Evolutionary conservation across 768 basidiomycete species (phyloP), one percentile per base, ranked within the genome.

Genomic region (Mycena rebaudengoi): DNA sequence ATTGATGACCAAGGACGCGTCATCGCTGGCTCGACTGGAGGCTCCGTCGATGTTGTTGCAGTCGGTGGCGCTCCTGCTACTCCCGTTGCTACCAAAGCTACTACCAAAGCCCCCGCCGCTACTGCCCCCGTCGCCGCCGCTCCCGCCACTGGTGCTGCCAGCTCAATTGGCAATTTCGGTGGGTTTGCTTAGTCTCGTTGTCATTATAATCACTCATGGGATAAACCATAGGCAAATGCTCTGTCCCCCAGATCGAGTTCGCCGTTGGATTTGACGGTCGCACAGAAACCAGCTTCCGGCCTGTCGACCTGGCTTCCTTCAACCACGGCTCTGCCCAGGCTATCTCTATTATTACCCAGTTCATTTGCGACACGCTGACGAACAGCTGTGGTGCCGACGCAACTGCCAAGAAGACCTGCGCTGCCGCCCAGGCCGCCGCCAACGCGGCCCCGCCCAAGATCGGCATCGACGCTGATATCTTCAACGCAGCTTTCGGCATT

Each of bases 291-390:
- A 80, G 80, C 73, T 90, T 88, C 79, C 72, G 82, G 66, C 88
- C 88, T 55, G 79, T 75, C 10, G 84, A 88, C 72, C 69, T 77
- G 70, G 74, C 82, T 6, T 83, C 83, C 0, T 87, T 76, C 78
- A 80, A 78, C 75, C 86, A 88, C 67, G 85, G 85, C 40, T 88
- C 87, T 16, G 87, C 87, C n/a, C 81, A 87, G 67, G 82, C 82
- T 71, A 85, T 86, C 66, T 79, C 76, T 65, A 86, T 88, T 71
- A 88, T 89, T 76, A 82, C 86, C 14, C 80, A 76, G 66, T 78
- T 83, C 73, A 85, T 88, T 41, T 89, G 88, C 67, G 84, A 87
- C 73, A 78, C 77, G 6, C 75, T 90, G 60, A 78, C 75, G 29
- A 87, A 86, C 79, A 70, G 73, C 5, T 90, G 88, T 70, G 79